Evolutionary conservation across 1,139 yeast species (phyloP).

Genomic region (Geotrichum phurueaensis): DNA sequence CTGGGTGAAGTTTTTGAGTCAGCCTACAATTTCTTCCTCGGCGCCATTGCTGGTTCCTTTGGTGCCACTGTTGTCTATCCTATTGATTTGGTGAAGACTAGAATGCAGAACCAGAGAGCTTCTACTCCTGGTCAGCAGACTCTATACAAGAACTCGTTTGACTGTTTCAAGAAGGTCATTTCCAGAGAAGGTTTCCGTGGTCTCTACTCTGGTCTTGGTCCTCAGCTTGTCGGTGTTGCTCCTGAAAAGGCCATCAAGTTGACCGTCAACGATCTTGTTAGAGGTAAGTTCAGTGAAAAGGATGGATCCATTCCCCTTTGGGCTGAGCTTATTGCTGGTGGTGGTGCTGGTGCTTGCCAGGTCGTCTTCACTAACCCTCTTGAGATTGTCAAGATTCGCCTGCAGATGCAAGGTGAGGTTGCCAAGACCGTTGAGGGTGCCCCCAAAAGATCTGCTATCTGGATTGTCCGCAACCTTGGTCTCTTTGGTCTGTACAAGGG

Average conservation of each 20-base stretch:
- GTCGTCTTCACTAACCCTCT: constrained; percentile 93
- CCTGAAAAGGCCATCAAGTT: constrained; percentile 97
- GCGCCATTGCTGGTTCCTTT: constrained; percentile 94
- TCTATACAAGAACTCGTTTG: constrained; percentile 71
- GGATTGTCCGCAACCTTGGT: constrained; percentile 75
- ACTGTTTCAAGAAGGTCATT: constrained; percentile 77
- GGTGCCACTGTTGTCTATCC: constrained; percentile 99
- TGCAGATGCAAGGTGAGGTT: constrained; percentile 87
- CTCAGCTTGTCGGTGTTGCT: constrained; percentile 94
- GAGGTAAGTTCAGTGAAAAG: constrained; percentile 60
- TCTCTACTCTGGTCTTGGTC: constrained; percentile 89
- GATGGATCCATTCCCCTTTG: constrained; percentile 52
- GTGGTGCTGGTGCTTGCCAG: constrained; percentile 94
- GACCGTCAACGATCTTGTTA: constrained; percentile 84
- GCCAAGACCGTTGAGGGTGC: constrained; percentile 41
- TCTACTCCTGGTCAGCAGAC: constrained; percentile 46
- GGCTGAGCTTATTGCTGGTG: constrained; percentile 83
- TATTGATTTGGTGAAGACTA: constrained; percentile 89
- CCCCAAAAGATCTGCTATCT: constrained; percentile 53
- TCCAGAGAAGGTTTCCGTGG: constrained; percentile 78
- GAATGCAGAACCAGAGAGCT: constrained; percentile 93
- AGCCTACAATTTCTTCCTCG: constrained; percentile 78
- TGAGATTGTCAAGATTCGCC: constrained; percentile 90
- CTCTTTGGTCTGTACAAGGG: constrained; percentile 85
- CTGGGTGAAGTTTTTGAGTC: constrained; percentile 62